These are phyloP conservation scores for Solanum phureja DNA, from an alignment of 257 asterid species.

Conservation along the genomic window DNA sequence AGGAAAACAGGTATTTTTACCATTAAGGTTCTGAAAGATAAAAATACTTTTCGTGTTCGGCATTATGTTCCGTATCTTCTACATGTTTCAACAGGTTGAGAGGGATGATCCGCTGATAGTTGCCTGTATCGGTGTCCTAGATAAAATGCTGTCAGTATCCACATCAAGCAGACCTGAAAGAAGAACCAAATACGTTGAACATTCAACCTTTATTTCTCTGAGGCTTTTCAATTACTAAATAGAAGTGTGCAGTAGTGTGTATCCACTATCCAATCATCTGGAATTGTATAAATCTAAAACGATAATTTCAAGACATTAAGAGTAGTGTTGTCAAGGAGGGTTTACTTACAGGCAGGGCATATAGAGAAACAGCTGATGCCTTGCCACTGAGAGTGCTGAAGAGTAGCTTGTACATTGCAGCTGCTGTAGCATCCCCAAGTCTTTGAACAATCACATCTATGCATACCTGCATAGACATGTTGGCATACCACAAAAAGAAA, in stretches of 20 bases:
- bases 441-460: slow-evolving; percentile 94
- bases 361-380: slow-evolving; percentile 55
- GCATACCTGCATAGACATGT: slow-evolving; percentile 49
- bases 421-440: slow-evolving; percentile 97
- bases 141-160: slow-evolving; percentile 65
- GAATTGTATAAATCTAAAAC: not conserved
- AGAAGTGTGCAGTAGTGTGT: not conserved
- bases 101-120: slow-evolving; percentile 45
- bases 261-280: not conserved
- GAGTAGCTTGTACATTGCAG: slow-evolving; percentile 82
- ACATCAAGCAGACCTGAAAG: slow-evolving; percentile 53
- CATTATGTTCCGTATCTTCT: slow-evolving; percentile 1
- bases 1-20: not conserved
- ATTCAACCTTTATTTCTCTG: not conserved
- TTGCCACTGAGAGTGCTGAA: slow-evolving; percentile 49
- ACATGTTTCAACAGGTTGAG: slow-evolving; percentile 16
- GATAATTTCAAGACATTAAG: not conserved
- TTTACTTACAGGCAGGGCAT: slow-evolving; percentile 70
- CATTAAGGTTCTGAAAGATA: not conserved
- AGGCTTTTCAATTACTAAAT: not conserved
- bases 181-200: not conserved
- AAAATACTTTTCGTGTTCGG: not conserved
- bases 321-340: not conserved
- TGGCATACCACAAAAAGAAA: not conserved
- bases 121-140: slow-evolving; percentile 57